Percentiles rank a stretch among this genome's conserved stretches.
These are phyloP conservation scores for Candida dendrica DNA, from an alignment of 805 yeast genomes.

Conservation along the genomic window DNA sequence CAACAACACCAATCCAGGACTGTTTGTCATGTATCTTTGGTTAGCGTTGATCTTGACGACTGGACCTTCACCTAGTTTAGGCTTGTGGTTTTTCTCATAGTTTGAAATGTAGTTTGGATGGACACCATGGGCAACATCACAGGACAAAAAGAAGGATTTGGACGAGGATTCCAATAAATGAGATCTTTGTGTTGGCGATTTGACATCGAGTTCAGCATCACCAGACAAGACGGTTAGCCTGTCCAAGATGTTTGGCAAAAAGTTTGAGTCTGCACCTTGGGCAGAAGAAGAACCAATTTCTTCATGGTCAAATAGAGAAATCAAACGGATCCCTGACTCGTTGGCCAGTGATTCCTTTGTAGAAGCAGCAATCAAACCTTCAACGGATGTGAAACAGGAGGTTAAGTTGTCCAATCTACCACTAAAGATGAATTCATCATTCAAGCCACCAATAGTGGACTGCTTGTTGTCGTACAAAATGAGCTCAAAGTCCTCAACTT, in stretches of 20 bases:
- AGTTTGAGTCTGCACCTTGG: constrained; percentile 94
- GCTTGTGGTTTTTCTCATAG: constrained; percentile 75
- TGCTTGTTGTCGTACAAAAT: constrained; percentile 79
- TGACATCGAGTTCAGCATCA: constrained; percentile 24
- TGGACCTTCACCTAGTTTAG: constrained; percentile 82
- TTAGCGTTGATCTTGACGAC: constrained; percentile 91
- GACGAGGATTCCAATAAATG: constrained; percentile 51
- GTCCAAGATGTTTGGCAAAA: constrained; percentile 69
- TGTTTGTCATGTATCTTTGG: constrained; percentile 91
- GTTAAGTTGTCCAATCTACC: constrained; percentile 89
- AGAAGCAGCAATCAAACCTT: constrained; percentile 57
- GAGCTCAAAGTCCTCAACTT: constrained; percentile 86
- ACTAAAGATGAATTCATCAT: constrained; percentile 85
- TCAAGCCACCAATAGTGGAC: constrained; percentile 78
- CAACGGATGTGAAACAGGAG: constrained; percentile 75
- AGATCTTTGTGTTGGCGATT: constrained; percentile 24
- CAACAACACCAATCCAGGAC: constrained; percentile 77
- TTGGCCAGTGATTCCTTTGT: constrained; percentile 28
- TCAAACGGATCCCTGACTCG: constrained; percentile 58
- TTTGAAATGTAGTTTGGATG: constrained; percentile 82
- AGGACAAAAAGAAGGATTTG: constrained; percentile 80
- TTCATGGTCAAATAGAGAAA: constrained; percentile 91
- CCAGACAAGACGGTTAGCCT: constrained; percentile 50
- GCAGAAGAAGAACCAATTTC: constrained; percentile 92
- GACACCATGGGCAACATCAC: constrained; percentile 96